Evolutionary conservation across 306 rosid species (phyloP).

Genomic region (Rosa multiflora): DNA sequence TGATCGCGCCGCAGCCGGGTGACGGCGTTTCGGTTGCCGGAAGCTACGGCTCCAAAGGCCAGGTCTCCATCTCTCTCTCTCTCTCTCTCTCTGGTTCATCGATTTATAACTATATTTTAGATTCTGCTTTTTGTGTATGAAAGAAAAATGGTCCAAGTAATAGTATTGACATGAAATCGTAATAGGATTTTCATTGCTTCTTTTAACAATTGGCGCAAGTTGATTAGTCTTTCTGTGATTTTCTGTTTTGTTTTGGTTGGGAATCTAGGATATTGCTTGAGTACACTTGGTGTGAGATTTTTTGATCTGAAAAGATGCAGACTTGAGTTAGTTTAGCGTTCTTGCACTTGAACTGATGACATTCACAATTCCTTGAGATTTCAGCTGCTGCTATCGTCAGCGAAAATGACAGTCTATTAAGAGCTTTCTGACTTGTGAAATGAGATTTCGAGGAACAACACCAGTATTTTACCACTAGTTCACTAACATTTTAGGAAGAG

Average conservation of each 20-base stretch:
- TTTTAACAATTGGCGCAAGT: no score
- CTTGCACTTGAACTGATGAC: neutral
- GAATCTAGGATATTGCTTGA: neutral
- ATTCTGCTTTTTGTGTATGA: no score
- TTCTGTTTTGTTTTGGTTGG: neutral
- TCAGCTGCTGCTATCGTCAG: neutral
- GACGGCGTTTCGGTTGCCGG: conserved; percentile 56
- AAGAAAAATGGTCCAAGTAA: no score
- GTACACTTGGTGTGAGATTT: neutral
- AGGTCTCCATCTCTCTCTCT: conserved; percentile 41
- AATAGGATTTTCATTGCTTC: no score
- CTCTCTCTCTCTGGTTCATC: neutral
- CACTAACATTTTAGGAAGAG: neutral
- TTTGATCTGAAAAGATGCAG: neutral
- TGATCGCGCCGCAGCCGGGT: conserved; percentile 44
- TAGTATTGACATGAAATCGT: neutral
- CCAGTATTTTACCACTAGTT: neutral
- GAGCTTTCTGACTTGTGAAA: neutral
- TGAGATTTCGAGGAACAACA: neutral
- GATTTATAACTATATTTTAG: neutral
- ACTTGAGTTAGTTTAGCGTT: neutral
- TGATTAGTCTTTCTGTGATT: neutral
- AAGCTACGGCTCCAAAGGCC: conserved; percentile 33
- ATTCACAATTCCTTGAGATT: neutral
- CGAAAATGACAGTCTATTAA: neutral